These are phyloP conservation scores for Rhododendron henanense DNA, from an alignment of 148 eudicot genomes.

Conservation along the genomic window DNA sequence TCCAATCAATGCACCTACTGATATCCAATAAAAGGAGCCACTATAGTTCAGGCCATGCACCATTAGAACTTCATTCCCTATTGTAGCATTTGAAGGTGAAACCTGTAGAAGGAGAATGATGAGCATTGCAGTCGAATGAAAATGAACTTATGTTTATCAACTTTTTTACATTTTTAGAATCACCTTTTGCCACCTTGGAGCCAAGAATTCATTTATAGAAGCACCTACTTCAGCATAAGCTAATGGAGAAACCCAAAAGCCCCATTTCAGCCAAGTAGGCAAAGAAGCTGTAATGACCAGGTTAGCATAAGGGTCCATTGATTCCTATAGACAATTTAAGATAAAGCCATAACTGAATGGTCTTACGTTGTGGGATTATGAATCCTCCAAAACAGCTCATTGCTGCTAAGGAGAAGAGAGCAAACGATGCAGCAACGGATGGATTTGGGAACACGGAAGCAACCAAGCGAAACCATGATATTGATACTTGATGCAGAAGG, in stretches of 20 bases:
- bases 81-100: conserved; percentile 1
- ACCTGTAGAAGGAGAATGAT: not conserved
- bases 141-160: not conserved
- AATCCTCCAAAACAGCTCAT: conserved; percentile 51
- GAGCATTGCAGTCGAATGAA: not conserved
- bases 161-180: not conserved
- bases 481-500: conserved; percentile 35
- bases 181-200: conserved; percentile 66
- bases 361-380: conserved; percentile 41
- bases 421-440: conserved; percentile 33
- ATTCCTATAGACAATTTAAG: not conserved
- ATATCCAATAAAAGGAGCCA: conserved; percentile 38
- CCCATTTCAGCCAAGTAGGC: conserved; percentile 84
- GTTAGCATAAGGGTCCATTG: not conserved
- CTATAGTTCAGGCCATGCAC: conserved; percentile 33
- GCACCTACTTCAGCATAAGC: conserved; percentile 65
- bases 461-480: conserved; percentile 43
- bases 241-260: conserved; percentile 62
- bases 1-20: conserved; percentile 34
- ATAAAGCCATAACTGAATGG: not conserved
- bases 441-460: conserved; percentile 43
- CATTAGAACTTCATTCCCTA: conserved; percentile 28
- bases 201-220: conserved; percentile 63
- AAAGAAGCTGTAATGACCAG: conserved; percentile 30
- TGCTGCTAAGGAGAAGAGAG: conserved; percentile 23